Evolutionary conservation across 768 basidiomycete genomes (phyloP).

Genomic region (Leccinum barrowsii): DNA sequence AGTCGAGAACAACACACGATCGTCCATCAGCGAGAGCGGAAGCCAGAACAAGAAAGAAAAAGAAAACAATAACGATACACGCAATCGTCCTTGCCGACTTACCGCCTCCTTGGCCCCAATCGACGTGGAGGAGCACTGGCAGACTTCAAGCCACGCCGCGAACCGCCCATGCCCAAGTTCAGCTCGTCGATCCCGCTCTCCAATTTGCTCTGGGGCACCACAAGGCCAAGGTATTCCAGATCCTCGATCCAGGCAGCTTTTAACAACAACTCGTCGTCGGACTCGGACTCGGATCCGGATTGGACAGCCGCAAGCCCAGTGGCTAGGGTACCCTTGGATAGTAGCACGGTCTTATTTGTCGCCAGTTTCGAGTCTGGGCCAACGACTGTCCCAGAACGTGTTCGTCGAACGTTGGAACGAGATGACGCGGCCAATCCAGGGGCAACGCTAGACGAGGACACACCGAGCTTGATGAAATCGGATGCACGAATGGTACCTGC

Average conservation of each 20-base stretch:
- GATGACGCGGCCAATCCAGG: background rate
- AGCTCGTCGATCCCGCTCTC: constrained; percentile 25
- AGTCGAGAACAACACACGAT: background rate
- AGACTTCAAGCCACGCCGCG: constrained; percentile 7
- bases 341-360: background rate
- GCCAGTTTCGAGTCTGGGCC: constrained; percentile 27
- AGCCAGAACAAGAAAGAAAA: background rate
- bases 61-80: background rate
- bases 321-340: background rate
- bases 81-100: background rate
- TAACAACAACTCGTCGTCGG: constrained; percentile 26
- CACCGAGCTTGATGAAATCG: constrained; percentile 31
- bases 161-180: constrained; percentile 23
- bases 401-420: constrained; percentile 33
- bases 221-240: constrained; percentile 20
- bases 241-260: constrained; percentile 21
- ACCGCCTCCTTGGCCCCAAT: constrained; percentile 10
- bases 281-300: constrained; percentile 13
- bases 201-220: background rate
- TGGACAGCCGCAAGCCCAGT: background rate
- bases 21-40: background rate
- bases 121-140: constrained; percentile 4
- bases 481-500: constrained; percentile 51
- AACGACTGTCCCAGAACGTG: constrained; percentile 49
- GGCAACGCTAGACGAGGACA: constrained; percentile 3